Evolutionary conservation across 176 grass and related monocot genomes (phyloP).

Genomic region (Musa beccarii): DNA sequence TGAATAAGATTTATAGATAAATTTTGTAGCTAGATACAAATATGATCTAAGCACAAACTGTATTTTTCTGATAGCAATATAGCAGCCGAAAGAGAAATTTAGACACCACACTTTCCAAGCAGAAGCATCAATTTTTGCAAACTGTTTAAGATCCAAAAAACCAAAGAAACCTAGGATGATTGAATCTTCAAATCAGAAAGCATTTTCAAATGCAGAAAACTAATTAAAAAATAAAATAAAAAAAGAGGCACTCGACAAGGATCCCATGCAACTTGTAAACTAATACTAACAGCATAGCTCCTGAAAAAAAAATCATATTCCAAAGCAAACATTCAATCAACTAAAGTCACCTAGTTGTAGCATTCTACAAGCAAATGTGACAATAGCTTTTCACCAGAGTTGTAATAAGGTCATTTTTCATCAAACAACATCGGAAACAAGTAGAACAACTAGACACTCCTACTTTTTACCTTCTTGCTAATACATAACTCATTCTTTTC

Average conservation of each 20-base stretch:
- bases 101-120: neutral
- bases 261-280: no score
- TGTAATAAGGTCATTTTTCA: no score
- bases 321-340: neutral
- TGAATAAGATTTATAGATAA: neutral
- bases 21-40: neutral
- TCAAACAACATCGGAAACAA: no score
- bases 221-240: neutral
- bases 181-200: neutral
- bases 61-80: neutral
- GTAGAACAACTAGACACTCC: no score
- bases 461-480: no score
- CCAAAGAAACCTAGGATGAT: neutral
- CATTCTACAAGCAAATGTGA: neutral
- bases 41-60: no score
- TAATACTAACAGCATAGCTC: neutral
- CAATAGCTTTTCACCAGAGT: no score
- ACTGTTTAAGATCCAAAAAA: neutral
- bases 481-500: no score
- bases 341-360: neutral
- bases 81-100: neutral
- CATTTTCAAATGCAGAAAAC: neutral
- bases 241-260: neutral
- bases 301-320: neutral
- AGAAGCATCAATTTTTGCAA: neutral